These are phyloP conservation scores for Fusarium sarcochroum DNA, from an alignment of 2,329 filamentous ascomycete genomes.

Conservation along the genomic window DNA sequence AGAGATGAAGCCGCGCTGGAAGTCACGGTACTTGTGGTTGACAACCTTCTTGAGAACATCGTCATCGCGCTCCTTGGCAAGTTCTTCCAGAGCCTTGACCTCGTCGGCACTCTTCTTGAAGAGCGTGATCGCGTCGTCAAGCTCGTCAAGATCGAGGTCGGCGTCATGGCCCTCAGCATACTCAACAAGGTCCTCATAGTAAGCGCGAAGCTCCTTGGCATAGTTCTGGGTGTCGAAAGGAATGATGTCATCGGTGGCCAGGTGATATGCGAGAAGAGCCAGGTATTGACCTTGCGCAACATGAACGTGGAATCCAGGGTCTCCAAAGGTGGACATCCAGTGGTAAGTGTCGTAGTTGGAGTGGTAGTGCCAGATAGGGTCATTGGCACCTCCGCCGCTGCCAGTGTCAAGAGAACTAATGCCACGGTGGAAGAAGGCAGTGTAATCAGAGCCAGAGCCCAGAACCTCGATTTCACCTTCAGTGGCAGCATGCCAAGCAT, in stretches of 20 bases:
- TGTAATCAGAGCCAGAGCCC: constrained; percentile 77
- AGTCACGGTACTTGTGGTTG: constrained; percentile 63
- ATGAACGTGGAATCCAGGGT: constrained; percentile 74
- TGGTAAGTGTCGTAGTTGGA: constrained; percentile 87
- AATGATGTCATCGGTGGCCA: constrained; percentile 56
- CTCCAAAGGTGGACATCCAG: constrained; percentile 87
- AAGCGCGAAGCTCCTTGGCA: constrained; percentile 55
- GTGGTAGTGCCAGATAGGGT: constrained; percentile 82
- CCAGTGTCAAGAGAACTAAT: constrained; percentile 68
- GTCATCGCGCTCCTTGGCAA: constrained; percentile 50
- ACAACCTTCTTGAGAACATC: constrained; percentile 53
- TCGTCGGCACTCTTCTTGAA: constrained; percentile 54
- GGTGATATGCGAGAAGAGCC: constrained; percentile 56
- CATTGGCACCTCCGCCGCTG: constrained; percentile 59
- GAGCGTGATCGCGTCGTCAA: constrained; percentile 56
- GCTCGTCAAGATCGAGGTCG: constrained; percentile 55
- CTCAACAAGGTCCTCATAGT: constrained; percentile 56
- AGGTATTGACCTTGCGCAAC: constrained; percentile 66
- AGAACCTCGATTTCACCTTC: constrained; percentile 64
- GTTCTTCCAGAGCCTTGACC: constrained; percentile 51
- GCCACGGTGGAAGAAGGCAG: constrained; percentile 72
- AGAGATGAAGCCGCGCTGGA: constrained; percentile 63
- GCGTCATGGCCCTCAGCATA: constrained; percentile 51
- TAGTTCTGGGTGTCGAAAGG: constrained; percentile 60
- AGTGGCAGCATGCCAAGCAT: constrained; percentile 56